Base-by-base conservation (phyloP, 805 yeast genomes). In the Suhomyces emberorum region DNA sequence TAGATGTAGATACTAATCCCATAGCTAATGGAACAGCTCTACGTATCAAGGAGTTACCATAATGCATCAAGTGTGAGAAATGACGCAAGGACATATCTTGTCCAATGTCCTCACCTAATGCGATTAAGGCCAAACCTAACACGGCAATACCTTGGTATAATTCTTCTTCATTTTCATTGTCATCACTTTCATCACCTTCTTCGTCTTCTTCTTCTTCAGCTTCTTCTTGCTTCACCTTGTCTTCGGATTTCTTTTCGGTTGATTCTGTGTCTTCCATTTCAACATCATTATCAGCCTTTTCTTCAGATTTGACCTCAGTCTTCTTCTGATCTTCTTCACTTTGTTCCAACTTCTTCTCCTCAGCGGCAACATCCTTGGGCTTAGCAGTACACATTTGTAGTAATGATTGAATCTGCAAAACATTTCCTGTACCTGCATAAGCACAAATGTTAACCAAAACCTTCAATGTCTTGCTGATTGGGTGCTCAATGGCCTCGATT, bases 91-190 rank as follows among this genome's bases (percentile, higher is more conserved):
- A 83, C 98, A 93, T 93, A 50, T 91, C 96, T 62, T 86, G 95
- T 22, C 99, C 98, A 58, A 93, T 86, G 47, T 87, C 95, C 63
- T 93, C 99, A 45, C 99, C 99, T 84, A 93, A 82, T 10, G 96
- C 93, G 52, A 95, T 85, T 46, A 85, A 74, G 0, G 97, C 98
- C 47, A 93, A 76, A 42, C 98, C 98, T 35, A 93, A 72, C 14
- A 93, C 97, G 7, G 98, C 93, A 54, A 86, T 87, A 1, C 95
- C 95, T 52, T 84, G 88, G 57, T 72, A 76, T 28, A 79, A 60
- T 46, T 73, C 76, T 41, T 78, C 85, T 37, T 70, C 77, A 15
- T 69, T 74, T 7, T 58, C 61, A 4, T 51, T 52, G 3, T 51
- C 58, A 6, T 48, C 59, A 15, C 43, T 49, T 10, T 40, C 55